Evolutionary conservation across 2,329 filamentous ascomycete species (phyloP), one percentile per base, ranked within the genome.

Genomic region (Aspergillus neotritici): DNA sequence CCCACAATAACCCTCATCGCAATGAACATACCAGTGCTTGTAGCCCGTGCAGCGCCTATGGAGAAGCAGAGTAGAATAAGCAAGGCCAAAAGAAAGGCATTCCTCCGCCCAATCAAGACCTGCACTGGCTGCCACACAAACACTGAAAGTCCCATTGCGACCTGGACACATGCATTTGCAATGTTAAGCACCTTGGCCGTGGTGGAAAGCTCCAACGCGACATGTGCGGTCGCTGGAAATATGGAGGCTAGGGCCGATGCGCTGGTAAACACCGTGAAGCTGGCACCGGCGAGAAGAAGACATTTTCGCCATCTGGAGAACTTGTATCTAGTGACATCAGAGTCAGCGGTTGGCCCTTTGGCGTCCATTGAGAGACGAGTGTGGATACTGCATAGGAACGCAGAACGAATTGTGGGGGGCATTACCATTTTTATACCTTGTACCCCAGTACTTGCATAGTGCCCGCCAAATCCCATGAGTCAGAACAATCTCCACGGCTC

Each of bases 181-280:
- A 63, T 51, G 48, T 65, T 63, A 13, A 68, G 54, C 5, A 56
- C 58, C 30, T 66, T 64, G 4, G 54, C 39, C 1, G 62, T 63
- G 0, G 65, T 70, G 9, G 51, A 37, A 43, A 69, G 65, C 7
- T 70, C 64, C 6, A 40, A 37, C 3, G 66, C 62, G 43, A 72
- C 71, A 49, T 71, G 67, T 10, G 60, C 60, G 5, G 58, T 59
- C 1, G 67, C 69, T 14, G 65, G 62, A 10, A 72, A 53, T 13
- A 71, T 49, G 3, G 67, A 66, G 9, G 69, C 70, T 47, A 62
- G 66, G n/a, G 64, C 67, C 48, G 69, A 72, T 31, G 67, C 68
- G 6, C 65, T 58, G 2, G 63, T 57, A 4, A 71, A 54, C 2
- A 67, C 65, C 56, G 68, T 64, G 66, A 66, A 72, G 46, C 65